Evolutionary conservation across 2,329 filamentous ascomycete species (phyloP).

Genomic region (Ascochyta lentis): DNA sequence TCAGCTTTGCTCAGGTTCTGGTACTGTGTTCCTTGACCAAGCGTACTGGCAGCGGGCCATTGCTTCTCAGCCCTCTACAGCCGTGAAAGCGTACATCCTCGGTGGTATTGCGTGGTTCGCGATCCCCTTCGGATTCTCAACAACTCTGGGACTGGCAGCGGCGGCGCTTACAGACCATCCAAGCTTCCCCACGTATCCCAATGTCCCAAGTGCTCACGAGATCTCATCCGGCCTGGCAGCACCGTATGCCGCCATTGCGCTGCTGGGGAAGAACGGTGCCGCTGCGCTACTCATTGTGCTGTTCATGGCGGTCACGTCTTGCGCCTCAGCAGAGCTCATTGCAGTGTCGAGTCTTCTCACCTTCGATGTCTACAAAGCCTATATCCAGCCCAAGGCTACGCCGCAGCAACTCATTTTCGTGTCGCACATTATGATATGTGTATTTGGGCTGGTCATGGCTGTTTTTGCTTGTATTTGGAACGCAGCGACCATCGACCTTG

Average conservation of each 20-base stretch:
- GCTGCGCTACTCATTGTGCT: slow-evolving; percentile 39
- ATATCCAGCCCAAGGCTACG: slow-evolving; percentile 48
- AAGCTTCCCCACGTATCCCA: slow-evolving; percentile 53
- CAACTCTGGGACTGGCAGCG: slow-evolving; percentile 55
- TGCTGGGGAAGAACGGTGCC: slow-evolving; percentile 40
- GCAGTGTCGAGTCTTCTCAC: slow-evolving; percentile 51
- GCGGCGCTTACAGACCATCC: slow-evolving; percentile 54
- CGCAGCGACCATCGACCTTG: slow-evolving; percentile 49
- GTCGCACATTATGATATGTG: slow-evolving; percentile 50
- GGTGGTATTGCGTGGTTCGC: slow-evolving; percentile 57
- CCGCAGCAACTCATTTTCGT: slow-evolving; percentile 49
- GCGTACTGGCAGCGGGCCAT: slow-evolving; percentile 57
- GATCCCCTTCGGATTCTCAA: slow-evolving; percentile 51
- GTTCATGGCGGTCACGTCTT: slow-evolving; percentile 47
- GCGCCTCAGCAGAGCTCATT: slow-evolving; percentile 51
- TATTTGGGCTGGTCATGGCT: slow-evolving; percentile 51
- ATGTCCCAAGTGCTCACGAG: slow-evolving; percentile 32
- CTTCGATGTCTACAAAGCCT: slow-evolving; percentile 55
- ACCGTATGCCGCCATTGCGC: slow-evolving; percentile 38
- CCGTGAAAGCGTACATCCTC: slow-evolving; percentile 44
- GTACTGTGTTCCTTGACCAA: slow-evolving; percentile 52
- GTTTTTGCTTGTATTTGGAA: slow-evolving; percentile 50
- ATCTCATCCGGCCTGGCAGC: slow-evolving; percentile 40
- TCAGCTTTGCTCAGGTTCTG: slow-evolving; percentile 48
- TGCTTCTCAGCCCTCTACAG: slow-evolving; percentile 37